These are phyloP conservation scores for Lichtheimia hyalospora DNA, from an alignment of 371 early-diverging fungal genomes.

Conservation along the genomic window DNA sequence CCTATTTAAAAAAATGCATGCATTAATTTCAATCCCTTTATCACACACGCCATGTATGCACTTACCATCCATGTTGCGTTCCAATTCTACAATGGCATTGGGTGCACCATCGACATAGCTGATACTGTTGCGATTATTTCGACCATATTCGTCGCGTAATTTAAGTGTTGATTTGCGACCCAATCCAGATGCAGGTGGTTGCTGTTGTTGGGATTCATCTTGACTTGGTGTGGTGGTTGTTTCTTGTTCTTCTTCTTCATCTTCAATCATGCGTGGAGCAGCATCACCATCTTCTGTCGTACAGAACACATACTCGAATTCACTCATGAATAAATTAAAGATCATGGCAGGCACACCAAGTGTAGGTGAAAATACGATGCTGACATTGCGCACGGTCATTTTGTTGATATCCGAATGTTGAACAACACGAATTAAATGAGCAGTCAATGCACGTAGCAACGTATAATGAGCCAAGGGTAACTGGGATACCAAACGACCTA, in stretches of 20 bases:
- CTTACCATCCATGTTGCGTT: conserved; percentile 41
- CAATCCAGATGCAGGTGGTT: not conserved
- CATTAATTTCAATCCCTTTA: not conserved
- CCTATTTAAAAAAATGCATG: conserved; percentile 25
- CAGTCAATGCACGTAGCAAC: conserved; percentile 60
- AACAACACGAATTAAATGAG: conserved; percentile 68
- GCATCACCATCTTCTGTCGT: conserved; percentile 38
- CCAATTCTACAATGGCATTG: conserved; percentile 40
- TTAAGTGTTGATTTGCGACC: conserved; percentile 18
- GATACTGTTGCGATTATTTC: conserved; percentile 47
- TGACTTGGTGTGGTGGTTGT: not conserved
- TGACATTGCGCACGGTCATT: conserved; percentile 75
- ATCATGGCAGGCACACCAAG: conserved; percentile 69
- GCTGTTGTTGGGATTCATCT: not conserved
- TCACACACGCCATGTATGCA: not conserved
- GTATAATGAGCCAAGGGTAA: conserved; percentile 65
- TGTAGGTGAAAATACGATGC: conserved; percentile 76
- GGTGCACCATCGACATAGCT: conserved; percentile 48
- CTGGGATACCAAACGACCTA: conserved; percentile 54
- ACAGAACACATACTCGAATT: conserved; percentile 65
- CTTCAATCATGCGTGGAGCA: conserved; percentile 14
- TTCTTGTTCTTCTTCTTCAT: conserved; percentile 18
- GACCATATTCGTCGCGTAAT: conserved; percentile 17
- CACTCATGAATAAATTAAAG: conserved; percentile 68
- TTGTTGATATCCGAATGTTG: conserved; percentile 63